A percentile compares a stretch with the other conserved stretches of the same genome.
These are phyloP conservation scores for Alopecurus myosuroides DNA, from an alignment of 176 grass and related monocot genomes.

Conservation along the genomic window DNA sequence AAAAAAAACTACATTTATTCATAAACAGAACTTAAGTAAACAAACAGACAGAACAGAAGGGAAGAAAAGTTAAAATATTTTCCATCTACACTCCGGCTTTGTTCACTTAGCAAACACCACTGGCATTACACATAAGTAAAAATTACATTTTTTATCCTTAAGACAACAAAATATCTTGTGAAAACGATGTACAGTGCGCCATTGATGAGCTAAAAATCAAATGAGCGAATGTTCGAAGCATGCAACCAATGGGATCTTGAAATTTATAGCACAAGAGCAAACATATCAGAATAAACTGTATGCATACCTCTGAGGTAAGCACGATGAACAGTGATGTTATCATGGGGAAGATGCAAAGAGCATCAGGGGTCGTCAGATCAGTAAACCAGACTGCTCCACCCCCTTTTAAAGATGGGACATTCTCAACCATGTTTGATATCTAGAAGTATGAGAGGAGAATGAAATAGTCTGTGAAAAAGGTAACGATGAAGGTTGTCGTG, in stretches of 20 bases:
- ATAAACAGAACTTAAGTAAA: not conserved
- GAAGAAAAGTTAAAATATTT: not conserved
- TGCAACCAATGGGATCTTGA: not conserved
- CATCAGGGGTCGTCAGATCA: conserved; percentile 73
- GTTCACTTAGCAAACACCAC: not conserved
- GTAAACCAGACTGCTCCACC: conserved; percentile 88
- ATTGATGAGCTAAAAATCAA: conserved; percentile 19
- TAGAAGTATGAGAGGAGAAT: conserved; percentile 32
- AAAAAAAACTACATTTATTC: not conserved
- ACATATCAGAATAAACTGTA: not conserved
- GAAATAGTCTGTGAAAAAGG: not conserved
- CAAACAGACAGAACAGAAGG: not conserved
- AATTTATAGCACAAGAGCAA: conserved; percentile 1
- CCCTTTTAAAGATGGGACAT: conserved; percentile 77
- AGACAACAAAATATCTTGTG: not conserved
- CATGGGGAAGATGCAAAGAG: conserved; percentile 52
- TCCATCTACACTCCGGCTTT: not conserved
- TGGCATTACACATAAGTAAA: not conserved
- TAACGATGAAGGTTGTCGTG: not conserved
- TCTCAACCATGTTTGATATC: conserved; percentile 77
- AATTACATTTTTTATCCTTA: not conserved
- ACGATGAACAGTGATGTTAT: conserved; percentile 51
- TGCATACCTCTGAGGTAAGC: conserved; percentile 51
- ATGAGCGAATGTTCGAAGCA: not conserved
- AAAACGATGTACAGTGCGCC: not conserved